These are phyloP conservation scores for Magnusiomyces tetraspermus DNA, from an alignment of 1,139 yeast genomes.

Conservation along the genomic window DNA sequence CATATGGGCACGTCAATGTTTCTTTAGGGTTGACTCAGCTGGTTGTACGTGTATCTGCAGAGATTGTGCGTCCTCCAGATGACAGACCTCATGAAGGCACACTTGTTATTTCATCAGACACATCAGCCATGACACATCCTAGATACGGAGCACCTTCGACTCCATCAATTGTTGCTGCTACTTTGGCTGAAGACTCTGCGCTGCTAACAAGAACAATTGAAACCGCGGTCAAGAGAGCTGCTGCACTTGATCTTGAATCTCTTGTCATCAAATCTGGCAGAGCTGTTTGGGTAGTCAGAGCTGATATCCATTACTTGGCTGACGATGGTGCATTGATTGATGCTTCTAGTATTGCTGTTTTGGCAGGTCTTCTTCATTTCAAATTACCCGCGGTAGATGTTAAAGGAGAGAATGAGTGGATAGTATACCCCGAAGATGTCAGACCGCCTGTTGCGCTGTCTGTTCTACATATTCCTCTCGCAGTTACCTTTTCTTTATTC, in stretches of 20 bases:
- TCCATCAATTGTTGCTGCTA: slow-evolving; percentile 29
- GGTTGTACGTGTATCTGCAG: slow-evolving; percentile 70
- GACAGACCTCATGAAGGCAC: slow-evolving; percentile 93
- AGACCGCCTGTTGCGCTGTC: slow-evolving; percentile 82
- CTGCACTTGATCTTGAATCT: slow-evolving; percentile 82
- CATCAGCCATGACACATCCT: slow-evolving; percentile 83
- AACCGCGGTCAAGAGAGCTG: slow-evolving; percentile 81
- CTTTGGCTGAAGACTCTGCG: slow-evolving; percentile 68
- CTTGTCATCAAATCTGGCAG: slow-evolving; percentile 86
- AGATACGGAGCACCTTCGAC: slow-evolving; percentile 49
- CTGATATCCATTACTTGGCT: slow-evolving; percentile 79
- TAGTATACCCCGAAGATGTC: slow-evolving; percentile 63
- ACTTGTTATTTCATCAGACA: slow-evolving; percentile 74
- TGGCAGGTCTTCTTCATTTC: slow-evolving; percentile 76
- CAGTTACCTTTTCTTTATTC: slow-evolving; percentile 82
- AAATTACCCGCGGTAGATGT: slow-evolving; percentile 76
- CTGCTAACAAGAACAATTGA: slow-evolving; percentile 74
- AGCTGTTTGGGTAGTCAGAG: slow-evolving; percentile 83
- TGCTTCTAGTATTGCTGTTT: slow-evolving; percentile 82
- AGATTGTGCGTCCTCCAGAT: slow-evolving; percentile 72
- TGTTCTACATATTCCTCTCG: slow-evolving; percentile 79
- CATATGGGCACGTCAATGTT: slow-evolving; percentile 75
- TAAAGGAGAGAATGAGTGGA: slow-evolving; percentile 55
- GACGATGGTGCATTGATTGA: slow-evolving; percentile 91
- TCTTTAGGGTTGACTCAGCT: slow-evolving; percentile 62